These are phyloP conservation scores for Amanita pseudoporphyria DNA, from an alignment of 768 basidiomycete genomes.

Conservation along the genomic window DNA sequence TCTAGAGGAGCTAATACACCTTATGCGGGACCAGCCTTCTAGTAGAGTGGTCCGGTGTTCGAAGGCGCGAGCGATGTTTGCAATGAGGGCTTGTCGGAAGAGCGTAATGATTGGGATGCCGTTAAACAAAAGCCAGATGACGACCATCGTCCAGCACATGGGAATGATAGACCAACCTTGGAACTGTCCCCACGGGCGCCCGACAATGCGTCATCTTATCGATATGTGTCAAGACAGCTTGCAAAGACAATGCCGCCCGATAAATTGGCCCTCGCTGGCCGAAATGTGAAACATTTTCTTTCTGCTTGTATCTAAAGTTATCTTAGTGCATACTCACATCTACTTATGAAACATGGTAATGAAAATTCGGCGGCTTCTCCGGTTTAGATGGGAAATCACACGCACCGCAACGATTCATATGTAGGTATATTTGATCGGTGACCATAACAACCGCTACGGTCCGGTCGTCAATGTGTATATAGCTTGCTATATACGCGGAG, in stretches of 20 bases:
- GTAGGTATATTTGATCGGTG: no score
- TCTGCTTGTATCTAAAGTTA: background rate
- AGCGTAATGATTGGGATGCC: slow-evolving; percentile 95
- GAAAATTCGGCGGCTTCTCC: no score
- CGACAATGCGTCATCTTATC: slow-evolving; percentile 70
- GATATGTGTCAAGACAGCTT: slow-evolving; percentile 30
- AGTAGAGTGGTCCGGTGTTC: slow-evolving; percentile 87
- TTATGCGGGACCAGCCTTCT: slow-evolving; percentile 67
- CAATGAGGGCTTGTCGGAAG: slow-evolving; percentile 89
- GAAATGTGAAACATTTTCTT: background rate
- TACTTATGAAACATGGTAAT: background rate
- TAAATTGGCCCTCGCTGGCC: slow-evolving; percentile 28
- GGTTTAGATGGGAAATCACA: no score
- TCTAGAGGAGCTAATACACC: slow-evolving; percentile 84
- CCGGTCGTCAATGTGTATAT: no score
- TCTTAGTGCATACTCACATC: background rate
- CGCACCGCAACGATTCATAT: no score
- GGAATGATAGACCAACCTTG: slow-evolving; percentile 79
- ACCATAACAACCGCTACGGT: background rate
- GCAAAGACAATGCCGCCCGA: slow-evolving; percentile 1
- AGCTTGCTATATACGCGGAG: no score
- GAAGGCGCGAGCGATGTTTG: slow-evolving; percentile 94
- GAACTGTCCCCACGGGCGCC: slow-evolving; percentile 83
- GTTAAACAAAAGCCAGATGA: slow-evolving; percentile 73
- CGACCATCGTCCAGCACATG: slow-evolving; percentile 67